Conservation (phyloP, 257 asterid genomes). For the Solanum pimpinellifolium region DNA sequence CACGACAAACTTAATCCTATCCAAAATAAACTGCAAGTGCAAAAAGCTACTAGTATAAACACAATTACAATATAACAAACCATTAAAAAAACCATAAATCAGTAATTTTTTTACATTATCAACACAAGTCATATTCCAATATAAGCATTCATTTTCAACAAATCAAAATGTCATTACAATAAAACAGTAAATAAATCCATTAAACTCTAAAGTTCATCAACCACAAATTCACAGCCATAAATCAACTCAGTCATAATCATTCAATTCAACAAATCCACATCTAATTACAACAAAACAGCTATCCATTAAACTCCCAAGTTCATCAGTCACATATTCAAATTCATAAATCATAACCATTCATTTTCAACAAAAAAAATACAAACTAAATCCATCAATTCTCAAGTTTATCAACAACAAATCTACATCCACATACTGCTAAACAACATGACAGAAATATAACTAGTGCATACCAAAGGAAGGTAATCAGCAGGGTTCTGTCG, state of each 20-base stretch:
- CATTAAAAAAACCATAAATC: not conserved
- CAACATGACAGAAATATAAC: not conserved
- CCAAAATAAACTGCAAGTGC: not conserved
- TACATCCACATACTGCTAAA: not conserved
- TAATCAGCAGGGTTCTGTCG: constrained; percentile 87
- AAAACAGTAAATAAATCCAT: not conserved
- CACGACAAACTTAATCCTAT: not conserved
- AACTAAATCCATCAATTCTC: not conserved
- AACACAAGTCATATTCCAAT: not conserved
- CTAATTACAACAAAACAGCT: not conserved
- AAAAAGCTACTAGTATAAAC: not conserved
- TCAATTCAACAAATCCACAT: not conserved
- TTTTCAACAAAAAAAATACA: not conserved
- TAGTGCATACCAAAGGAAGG: constrained; percentile 59
- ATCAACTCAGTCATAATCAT: not conserved
- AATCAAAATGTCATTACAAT: not conserved
- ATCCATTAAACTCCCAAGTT: not conserved
- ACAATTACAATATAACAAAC: not conserved
- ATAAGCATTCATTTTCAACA: not conserved
- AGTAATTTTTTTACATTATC: not conserved
- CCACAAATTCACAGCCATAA: not conserved
- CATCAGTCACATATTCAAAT: not conserved
- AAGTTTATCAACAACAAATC: not conserved
- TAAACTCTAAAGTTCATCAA: not conserved
- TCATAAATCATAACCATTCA: not conserved